These are phyloP conservation scores for Veloboletus limbatus DNA, from an alignment of 1,284 basidiomycete species.

Conservation along the genomic window DNA sequence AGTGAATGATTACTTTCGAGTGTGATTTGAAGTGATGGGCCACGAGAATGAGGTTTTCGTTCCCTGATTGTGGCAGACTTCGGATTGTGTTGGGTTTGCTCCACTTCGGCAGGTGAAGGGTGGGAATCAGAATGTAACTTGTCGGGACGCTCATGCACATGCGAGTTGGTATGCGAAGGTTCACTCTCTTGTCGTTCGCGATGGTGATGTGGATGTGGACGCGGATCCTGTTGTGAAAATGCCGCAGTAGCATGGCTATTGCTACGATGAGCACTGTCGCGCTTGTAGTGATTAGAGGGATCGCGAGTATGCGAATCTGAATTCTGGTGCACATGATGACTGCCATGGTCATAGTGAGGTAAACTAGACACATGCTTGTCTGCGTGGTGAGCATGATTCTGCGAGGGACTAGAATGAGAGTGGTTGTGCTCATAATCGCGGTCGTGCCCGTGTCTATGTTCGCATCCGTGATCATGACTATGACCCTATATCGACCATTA, in stretches of 20 bases:
- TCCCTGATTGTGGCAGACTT: slow-evolving; percentile 25
- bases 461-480: slow-evolving; percentile 48
- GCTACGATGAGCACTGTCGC: slow-evolving; percentile 8
- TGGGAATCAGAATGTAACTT: slow-evolving; percentile 37
- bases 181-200: slow-evolving; percentile 15
- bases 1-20: slow-evolving; percentile 44
- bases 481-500: slow-evolving; percentile 39
- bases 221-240: slow-evolving; percentile 28
- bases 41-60: slow-evolving; percentile 34
- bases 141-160: slow-evolving; percentile 21
- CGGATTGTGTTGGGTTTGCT: slow-evolving; percentile 6
- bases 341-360: slow-evolving; percentile 19
- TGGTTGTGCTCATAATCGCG: slow-evolving; percentile 41
- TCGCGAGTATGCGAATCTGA: slow-evolving; percentile 32
- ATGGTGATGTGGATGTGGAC: slow-evolving; percentile 25
- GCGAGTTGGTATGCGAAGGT: slow-evolving; percentile 14
- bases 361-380: slow-evolving; percentile 7
- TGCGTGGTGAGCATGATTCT: slow-evolving; percentile 13
- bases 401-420: slow-evolving; percentile 22
- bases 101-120: slow-evolving; percentile 11
- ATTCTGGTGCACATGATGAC: slow-evolving; percentile 27
- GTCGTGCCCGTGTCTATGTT: slow-evolving; percentile 48
- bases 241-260: slow-evolving; percentile 10
- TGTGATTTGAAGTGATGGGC: slow-evolving; percentile 33
- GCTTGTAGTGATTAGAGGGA: slow-evolving; percentile 15